Base-by-base conservation (phyloP, 192 early-diverging fungal species). In the Coemansia asiatica region DNA sequence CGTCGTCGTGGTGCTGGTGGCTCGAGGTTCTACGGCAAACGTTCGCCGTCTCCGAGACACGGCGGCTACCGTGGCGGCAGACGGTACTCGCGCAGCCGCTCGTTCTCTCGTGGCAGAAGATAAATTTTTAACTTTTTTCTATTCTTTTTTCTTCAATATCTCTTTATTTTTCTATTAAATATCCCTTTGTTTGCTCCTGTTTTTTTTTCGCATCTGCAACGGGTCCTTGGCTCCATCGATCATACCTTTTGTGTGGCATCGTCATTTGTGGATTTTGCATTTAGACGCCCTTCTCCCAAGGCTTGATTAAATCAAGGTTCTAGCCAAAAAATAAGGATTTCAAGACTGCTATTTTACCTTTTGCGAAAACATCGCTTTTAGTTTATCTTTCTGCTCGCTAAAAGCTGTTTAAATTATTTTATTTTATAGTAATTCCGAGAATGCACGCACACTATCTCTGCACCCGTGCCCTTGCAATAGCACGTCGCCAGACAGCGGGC, bases 91-190 rank as follows among this genome's bases (percentile, higher is more conserved):
- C 76, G 76, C 48, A 79, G 71, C 53, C 76, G 76, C 64, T 79
- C 76, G 29, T 27, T 68, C 48, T 79, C 76, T n/a, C 74, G 76
- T 31, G 50, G 68, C 61, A 74, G 76, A 60, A 74, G 77, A 49
- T 79, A 65, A 55, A 6, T 33, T 33, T 33, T 33, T 33, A 6
- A 33, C 31, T 33, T 8, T 33, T 60, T 60, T 44, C 58, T 46
- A 13, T 46, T 46, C 49, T 50, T n/a, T 35, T 8, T 18, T 53
- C 46, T 3, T n/a, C 33, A 31, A 25, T 55, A 33, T 3, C 31
- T 33, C 31, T 33, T 46, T 49, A 27, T 36, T 54, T 47, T 58
- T 47, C 56, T 47, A 48, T 16, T 47, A 60, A 38, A 56, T 53
- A 6, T 15, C 51, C 25, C 16, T 33, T 47, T 21, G 38, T 13